Evolutionary conservation across 2,329 filamentous ascomycete species (phyloP).

Genomic region (Hortaea sp.): DNA sequence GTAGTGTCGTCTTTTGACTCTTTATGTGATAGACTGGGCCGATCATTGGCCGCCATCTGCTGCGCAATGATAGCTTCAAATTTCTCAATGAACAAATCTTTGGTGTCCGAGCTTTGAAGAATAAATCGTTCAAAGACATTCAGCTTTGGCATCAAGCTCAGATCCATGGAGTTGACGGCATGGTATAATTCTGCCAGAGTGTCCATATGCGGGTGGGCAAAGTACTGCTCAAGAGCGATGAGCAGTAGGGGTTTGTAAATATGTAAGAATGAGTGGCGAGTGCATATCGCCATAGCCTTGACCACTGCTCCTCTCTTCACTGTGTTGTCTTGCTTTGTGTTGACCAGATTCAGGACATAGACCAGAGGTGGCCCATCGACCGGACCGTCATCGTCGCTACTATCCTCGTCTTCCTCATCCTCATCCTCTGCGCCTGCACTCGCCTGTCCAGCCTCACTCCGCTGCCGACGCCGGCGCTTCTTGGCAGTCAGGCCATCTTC

Average conservation of each 20-base stretch:
- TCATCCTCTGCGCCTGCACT: constrained; percentile 35
- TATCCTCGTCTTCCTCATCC: constrained; percentile 25
- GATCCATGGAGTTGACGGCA: constrained; percentile 91
- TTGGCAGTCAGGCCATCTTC: constrained; percentile 48
- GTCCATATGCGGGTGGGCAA: constrained; percentile 79
- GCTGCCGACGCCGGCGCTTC: constrained; percentile 18
- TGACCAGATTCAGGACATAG: constrained; percentile 94
- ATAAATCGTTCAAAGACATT: constrained; percentile 77
- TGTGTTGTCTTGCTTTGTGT: constrained; percentile 91
- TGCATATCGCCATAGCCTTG: constrained; percentile 98
- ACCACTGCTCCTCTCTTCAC: constrained; percentile 88
- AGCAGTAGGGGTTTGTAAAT: constrained; percentile 96
- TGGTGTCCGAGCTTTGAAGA: constrained; percentile 81
- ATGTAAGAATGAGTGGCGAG: constrained; percentile 90
- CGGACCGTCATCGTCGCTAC: constrained; percentile 41
- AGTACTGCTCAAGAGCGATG: constrained; percentile 90
- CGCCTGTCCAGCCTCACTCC: constrained; percentile 27
- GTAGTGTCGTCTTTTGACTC: constrained; percentile 4
- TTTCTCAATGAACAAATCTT: constrained; percentile 94
- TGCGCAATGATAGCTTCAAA: constrained; percentile 91
- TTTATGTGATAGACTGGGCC: neutral
- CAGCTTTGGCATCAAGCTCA: constrained; percentile 82
- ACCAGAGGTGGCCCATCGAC: constrained; percentile 83
- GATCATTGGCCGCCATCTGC: constrained; percentile 50
- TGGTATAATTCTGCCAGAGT: constrained; percentile 76